These are phyloP conservation scores for Lachancea sp. DNA, from an alignment of 805 yeast genomes.

Conservation along the genomic window DNA sequence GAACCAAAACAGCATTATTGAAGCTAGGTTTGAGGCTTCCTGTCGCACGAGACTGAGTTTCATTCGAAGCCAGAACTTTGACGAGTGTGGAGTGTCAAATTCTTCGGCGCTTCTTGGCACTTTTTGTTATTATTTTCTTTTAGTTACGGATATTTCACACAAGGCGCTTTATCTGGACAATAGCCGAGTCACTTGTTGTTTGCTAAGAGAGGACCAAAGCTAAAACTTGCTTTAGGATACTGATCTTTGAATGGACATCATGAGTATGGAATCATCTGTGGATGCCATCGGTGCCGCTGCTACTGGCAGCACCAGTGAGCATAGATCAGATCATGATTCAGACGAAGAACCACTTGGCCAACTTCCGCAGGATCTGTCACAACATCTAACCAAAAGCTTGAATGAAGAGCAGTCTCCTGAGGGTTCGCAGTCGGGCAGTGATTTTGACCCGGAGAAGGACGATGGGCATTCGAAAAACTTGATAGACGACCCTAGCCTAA, in stretches of 20 bases:
- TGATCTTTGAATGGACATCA: background rate
- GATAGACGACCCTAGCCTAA: constrained; percentile 14
- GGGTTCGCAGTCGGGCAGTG: background rate
- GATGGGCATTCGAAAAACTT: background rate
- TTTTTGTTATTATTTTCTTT: background rate
- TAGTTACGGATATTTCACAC: background rate
- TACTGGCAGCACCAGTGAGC: background rate
- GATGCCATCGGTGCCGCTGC: background rate
- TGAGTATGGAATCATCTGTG: background rate
- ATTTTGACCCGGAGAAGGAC: background rate
- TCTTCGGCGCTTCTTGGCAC: background rate
- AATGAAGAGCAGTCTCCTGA: background rate
- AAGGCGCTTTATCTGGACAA: background rate
- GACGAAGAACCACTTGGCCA: background rate
- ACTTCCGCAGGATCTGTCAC: background rate
- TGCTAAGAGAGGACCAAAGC: too few relatives aligned
- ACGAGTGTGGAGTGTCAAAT: background rate
- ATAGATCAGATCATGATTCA: background rate
- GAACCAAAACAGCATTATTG: background rate
- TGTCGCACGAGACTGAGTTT: background rate
- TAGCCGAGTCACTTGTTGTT: too few relatives aligned
- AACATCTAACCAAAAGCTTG: background rate
- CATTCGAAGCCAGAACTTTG: background rate
- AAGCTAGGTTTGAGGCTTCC: constrained; percentile 1
- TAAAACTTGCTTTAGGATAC: too few relatives aligned